Evolutionary conservation across 495 filamentous ascomycete genomes (phyloP), one percentile per base, ranked within the genome.

Genomic region (Aspergillus mulundensis): DNA sequence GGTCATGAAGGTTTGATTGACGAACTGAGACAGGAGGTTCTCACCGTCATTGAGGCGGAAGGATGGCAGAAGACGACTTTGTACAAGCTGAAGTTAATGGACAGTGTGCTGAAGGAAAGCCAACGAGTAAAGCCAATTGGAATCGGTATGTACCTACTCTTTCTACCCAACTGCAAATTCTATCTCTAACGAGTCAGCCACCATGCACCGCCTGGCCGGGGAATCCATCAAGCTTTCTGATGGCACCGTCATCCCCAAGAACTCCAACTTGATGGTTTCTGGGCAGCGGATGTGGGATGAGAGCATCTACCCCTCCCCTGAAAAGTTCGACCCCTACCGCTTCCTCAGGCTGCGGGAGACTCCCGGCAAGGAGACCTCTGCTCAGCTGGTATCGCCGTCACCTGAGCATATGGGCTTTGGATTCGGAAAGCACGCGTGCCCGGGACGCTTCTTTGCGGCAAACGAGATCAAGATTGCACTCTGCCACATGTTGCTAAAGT

Each of bases 391-490:
- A 1, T 62, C 64, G 10, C 68, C 75, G 0, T 69, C 62, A 15
- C 51, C 64, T 1, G 61, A 77, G 23, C 63, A 74, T 44, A 50
- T 78, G 15, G 64, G 62, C 0, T 82, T 78, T 50, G 77, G 78
- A 0, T 59, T 68, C n/a, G 79, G 78, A 2, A 65, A 63, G 30
- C 76, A 83, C 48, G 78, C 81, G 0, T 82, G 78, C 42, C 78
- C 79, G 0, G 79, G 79, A 1, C 57, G 79, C 7, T 77, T 78
- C 55, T 75, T 82, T 51, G 79, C 75, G 18, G 56, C 61, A 0
- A 67, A 69, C 23, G 70, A 74, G 64, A 59, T 75, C 30, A 81
- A 81, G 48, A 64, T 77, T 40, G 32, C 39, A 7, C 16, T 62
- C 6, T 58, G 49, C 21, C 71, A 78, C 50, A 57, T 80, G 2